Percentiles rank a stretch among this genome's conserved stretches.
Conservation (phyloP, 768 basidiomycete species). For the Tylopilus subfusipes region DNA sequence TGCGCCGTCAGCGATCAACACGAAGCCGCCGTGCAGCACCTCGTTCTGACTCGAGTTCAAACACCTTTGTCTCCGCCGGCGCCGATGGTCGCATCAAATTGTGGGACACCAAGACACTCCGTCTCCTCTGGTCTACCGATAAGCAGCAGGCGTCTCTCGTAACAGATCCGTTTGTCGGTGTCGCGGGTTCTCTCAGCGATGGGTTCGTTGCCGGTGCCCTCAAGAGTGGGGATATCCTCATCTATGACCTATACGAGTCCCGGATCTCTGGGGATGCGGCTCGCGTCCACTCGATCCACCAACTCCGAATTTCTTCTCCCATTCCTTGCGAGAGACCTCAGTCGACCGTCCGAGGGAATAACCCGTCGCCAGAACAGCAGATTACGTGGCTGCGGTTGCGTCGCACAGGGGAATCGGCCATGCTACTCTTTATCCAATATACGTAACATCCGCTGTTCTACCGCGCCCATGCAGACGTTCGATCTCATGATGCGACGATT, state of each 20-base stretch:
- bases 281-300: conserved; percentile 18
- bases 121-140: conserved; percentile 64
- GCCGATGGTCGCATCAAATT: conserved; percentile 68
- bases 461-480: conserved; percentile 41
- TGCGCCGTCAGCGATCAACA: conserved; percentile 61
- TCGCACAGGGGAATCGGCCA: conserved; percentile 2
- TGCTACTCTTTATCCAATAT: conserved; percentile 48
- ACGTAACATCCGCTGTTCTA: conserved; percentile 49
- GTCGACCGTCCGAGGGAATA: not conserved
- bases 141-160: conserved; percentile 32
- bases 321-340: conserved; percentile 15
- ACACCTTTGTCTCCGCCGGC: conserved; percentile 49
- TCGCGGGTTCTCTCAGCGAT: conserved; percentile 42
- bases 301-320: conserved; percentile 38
- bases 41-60: conserved; percentile 42
- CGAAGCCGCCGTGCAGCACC: conserved; percentile 53
- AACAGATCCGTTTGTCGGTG: conserved; percentile 49
- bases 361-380: not conserved
- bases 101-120: conserved; percentile 57
- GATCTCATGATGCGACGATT: conserved; percentile 27
- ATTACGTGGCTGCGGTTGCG: conserved; percentile 19
- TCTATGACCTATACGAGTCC: conserved; percentile 49
- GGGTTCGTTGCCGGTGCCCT: conserved; percentile 50
- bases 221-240: conserved; percentile 52
- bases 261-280: conserved; percentile 12